Percentiles rank a stretch among this genome's conserved stretches.
These are phyloP conservation scores for Epichloe bromicola DNA, from an alignment of 2,329 filamentous ascomycete genomes.

Conservation along the genomic window DNA sequence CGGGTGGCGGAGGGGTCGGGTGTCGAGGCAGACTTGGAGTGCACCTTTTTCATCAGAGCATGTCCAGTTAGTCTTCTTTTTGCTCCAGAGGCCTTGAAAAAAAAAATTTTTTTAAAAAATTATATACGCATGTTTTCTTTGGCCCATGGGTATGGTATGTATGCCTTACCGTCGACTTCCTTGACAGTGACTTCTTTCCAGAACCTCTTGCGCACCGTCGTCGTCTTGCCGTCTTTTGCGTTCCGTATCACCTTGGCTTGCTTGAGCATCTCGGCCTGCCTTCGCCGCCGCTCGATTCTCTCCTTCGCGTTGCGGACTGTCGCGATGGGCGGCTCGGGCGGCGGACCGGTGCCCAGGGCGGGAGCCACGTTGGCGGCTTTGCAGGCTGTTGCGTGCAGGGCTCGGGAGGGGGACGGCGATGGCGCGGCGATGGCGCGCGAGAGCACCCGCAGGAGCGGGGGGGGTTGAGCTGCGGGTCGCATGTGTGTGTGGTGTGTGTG, in stretches of 20 bases:
- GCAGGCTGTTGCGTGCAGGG: constrained; percentile 20
- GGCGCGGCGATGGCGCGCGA: constrained; percentile 9
- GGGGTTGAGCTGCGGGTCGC: constrained; percentile 27
- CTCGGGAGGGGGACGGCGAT: constrained; percentile 7
- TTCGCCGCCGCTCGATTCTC: constrained; percentile 36
- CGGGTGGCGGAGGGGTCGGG: constrained; percentile 65
- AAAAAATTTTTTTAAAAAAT: no score
- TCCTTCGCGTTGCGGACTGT: constrained; percentile 25
- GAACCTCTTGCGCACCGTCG: constrained; percentile 56
- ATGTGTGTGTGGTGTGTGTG: constrained; percentile 19
- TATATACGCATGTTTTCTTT: neutral
- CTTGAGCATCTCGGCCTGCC: constrained; percentile 42
- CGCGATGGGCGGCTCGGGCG: constrained; percentile 41
- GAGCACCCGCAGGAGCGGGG: constrained; percentile 19
- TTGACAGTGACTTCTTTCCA: constrained; percentile 74
- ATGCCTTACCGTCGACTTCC: constrained; percentile 46
- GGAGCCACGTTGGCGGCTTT: constrained; percentile 35
- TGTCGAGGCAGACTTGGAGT: constrained; percentile 61
- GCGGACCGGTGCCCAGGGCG: constrained; percentile 44
- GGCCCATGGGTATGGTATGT: neutral
- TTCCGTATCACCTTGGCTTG: constrained; percentile 34
- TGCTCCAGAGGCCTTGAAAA: neutral
- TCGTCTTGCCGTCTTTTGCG: constrained; percentile 23
- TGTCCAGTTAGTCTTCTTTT: neutral
- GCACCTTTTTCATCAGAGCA: constrained; percentile 21